Percentiles rank a stretch among this genome's conserved stretches.
Evolutionary conservation across 2,329 filamentous ascomycete species (phyloP).

Genomic region (Pseudogymnoascus sp.): DNA sequence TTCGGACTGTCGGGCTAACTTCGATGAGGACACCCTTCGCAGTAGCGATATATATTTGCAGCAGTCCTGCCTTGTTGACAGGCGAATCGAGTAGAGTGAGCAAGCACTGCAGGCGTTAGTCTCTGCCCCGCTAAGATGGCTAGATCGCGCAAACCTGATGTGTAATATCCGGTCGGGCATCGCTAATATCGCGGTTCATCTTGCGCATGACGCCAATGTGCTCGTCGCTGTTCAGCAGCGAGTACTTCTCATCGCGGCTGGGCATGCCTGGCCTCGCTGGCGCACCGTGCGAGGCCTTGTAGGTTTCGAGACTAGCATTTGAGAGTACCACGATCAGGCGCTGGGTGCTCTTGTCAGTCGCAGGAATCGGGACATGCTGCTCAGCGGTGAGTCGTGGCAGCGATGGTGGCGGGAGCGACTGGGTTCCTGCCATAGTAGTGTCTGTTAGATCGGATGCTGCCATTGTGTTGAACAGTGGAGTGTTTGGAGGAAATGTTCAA

Average conservation of each 20-base stretch:
- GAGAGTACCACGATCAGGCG: constrained; percentile 92
- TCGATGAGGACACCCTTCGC: constrained; percentile 96
- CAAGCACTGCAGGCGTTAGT: constrained; percentile 60
- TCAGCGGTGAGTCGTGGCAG: constrained; percentile 90
- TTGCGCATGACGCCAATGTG: constrained; percentile 99
- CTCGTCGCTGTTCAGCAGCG: constrained; percentile 95
- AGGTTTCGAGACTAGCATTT: constrained; percentile 95
- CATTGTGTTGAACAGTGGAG: constrained; percentile 2
- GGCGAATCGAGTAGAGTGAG: constrained; percentile 95
- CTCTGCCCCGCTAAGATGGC: constrained; percentile 15
- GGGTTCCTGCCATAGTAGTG: constrained; percentile 57
- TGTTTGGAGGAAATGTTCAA: not conserved
- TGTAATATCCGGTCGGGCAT: constrained; percentile 94
- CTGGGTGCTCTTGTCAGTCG: constrained; percentile 82
- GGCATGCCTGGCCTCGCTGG: constrained; percentile 52
- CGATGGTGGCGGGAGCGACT: constrained; percentile 85
- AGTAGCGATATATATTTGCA: constrained; percentile 98
- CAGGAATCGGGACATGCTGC: constrained; percentile 75
- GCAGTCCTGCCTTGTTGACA: constrained; percentile 94
- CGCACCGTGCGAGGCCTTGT: constrained; percentile 75
- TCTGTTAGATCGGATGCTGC: constrained; percentile 9
- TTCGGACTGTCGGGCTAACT: constrained; percentile 95
- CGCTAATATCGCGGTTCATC: constrained; percentile 98
- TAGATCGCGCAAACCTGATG: constrained; percentile 66
- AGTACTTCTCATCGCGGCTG: constrained; percentile 83